Evolutionary conservation across 2,329 filamentous ascomycete genomes (phyloP), one percentile per base, ranked within the genome.

Genomic region (Scedosporium minutisporum): DNA sequence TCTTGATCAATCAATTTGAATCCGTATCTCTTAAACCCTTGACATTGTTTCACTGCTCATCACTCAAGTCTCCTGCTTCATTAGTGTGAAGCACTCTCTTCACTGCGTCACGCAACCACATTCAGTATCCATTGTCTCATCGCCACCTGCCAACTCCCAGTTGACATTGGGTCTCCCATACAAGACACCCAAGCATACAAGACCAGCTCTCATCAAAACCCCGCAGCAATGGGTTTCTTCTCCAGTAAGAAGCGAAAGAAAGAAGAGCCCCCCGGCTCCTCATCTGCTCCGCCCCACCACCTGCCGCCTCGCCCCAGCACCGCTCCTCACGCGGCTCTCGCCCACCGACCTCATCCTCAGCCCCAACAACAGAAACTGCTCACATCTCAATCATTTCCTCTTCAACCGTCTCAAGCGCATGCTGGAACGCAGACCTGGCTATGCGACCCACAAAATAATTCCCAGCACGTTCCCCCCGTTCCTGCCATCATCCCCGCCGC

Each of bases 221-320:
- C 68, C 68, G 14, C 65, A 62, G 65, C 59, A 29, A 72, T 72
- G 71, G 70, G 71, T 41, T 70, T 69, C 67, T 71, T 72, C 65
- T 66, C 66, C 63, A 67, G 66, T 61, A 69, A 64, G 57, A 71
- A 68, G 65, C 60, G 63, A 44, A 68, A 66, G 44, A 66, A 65
- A 61, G 16, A 65, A 4, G 66, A 64, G 48, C 65, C 67, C 21
- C 65, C 67, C 29, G 70, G 66, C 61, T 64, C 67, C 38, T 67
- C 65, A 51, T 57, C 62, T 61, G 61, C 64, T 7, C 59, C 60
- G 51, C 66, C 64, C 18, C 61, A 48, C 4, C 61, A 60, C 12
- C 64, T 41, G n/a, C 58, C 23, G 18, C 44, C 62, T 44, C 44
- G 33, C 42, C 18, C 38, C 38, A 60, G 25, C 60, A 57, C 25